Evolutionary conservation across 1,284 basidiomycete genomes (phyloP).

Genomic region (Leccinum solheimii): DNA sequence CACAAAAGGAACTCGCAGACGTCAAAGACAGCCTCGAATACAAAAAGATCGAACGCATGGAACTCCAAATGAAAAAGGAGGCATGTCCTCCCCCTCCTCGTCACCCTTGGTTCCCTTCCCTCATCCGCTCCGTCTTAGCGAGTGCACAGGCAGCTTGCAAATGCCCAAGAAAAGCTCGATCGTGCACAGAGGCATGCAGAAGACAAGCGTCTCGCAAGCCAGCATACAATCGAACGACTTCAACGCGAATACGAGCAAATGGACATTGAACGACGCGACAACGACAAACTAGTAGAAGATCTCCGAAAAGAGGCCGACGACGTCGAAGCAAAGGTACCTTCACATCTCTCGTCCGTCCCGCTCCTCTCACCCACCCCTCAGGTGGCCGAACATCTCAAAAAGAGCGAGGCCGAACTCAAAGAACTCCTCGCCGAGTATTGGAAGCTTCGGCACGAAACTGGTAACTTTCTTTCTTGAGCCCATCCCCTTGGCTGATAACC

Average conservation of each 20-base stretch:
- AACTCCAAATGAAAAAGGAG: conserved; percentile 65
- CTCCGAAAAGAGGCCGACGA: conserved; percentile 65
- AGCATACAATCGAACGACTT: conserved; percentile 68
- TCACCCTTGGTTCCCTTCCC: background rate
- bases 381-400: conserved; percentile 73
- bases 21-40: conserved; percentile 66
- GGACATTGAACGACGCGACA: conserved; percentile 69
- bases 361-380: conserved; percentile 32
- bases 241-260: conserved; percentile 77
- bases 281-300: conserved; percentile 74
- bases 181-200: conserved; percentile 72
- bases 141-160: conserved; percentile 68
- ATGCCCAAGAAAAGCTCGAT: conserved; percentile 76
- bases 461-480: conserved; percentile 38
- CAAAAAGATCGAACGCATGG: conserved; percentile 70
- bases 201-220: conserved; percentile 68
- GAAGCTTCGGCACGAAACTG: conserved; percentile 75
- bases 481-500: conserved; percentile 7
- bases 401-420: conserved; percentile 72
- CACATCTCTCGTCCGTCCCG: background rate
- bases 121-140: conserved; percentile 47
- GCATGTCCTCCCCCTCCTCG: conserved; percentile 37
- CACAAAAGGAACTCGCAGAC: conserved; percentile 63
- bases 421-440: conserved; percentile 80
- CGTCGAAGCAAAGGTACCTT: conserved; percentile 58